phyloP scores from a whole-genome alignment of 1,139 yeast species.

The Blastobotrys indianensis region DNA sequence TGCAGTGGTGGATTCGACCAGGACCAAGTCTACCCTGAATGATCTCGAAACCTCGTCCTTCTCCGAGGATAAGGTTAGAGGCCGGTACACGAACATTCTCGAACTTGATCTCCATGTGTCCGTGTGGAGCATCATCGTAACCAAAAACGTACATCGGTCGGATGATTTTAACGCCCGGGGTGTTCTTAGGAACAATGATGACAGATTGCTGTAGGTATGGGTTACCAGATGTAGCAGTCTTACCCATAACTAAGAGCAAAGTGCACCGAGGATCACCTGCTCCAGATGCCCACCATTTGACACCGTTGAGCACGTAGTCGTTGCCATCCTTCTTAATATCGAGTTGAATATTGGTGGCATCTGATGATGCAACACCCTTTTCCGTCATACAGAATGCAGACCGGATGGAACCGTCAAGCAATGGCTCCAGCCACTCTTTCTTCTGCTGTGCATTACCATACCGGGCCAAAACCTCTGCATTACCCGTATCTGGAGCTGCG shows the following conservation, averaged over 20 bases:
- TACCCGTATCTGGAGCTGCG: conserved; percentile 70
- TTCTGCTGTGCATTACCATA: conserved; percentile 53
- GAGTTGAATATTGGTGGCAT: conserved; percentile 58
- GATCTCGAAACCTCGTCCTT: conserved; percentile 61
- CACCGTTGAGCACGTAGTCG: conserved; percentile 54
- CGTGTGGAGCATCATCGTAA: conserved; percentile 70
- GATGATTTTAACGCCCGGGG: conserved; percentile 48
- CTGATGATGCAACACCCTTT: conserved; percentile 58
- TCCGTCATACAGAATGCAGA: conserved; percentile 73
- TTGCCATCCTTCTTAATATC: conserved; percentile 44
- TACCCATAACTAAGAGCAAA: conserved; percentile 61
- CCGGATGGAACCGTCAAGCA: conserved; percentile 54
- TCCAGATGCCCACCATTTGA: conserved; percentile 73
- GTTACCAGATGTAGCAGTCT: conserved; percentile 37
- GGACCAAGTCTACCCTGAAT: conserved; percentile 69
- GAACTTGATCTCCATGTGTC: conserved; percentile 61
- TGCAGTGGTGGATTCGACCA: conserved; percentile 70
- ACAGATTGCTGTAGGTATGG: conserved; percentile 57
- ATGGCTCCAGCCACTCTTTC: conserved; percentile 49
- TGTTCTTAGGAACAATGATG: conserved; percentile 51
- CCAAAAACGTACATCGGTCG: conserved; percentile 59
- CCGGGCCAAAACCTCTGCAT: conserved; percentile 62
- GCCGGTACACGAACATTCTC: conserved; percentile 47
- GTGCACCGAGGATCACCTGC: conserved; percentile 66
- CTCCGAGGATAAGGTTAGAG: conserved; percentile 38